phyloP scores from a whole-genome alignment of 2,329 filamentous ascomycete species.

The Exophiala phaeomuriformis region DNA sequence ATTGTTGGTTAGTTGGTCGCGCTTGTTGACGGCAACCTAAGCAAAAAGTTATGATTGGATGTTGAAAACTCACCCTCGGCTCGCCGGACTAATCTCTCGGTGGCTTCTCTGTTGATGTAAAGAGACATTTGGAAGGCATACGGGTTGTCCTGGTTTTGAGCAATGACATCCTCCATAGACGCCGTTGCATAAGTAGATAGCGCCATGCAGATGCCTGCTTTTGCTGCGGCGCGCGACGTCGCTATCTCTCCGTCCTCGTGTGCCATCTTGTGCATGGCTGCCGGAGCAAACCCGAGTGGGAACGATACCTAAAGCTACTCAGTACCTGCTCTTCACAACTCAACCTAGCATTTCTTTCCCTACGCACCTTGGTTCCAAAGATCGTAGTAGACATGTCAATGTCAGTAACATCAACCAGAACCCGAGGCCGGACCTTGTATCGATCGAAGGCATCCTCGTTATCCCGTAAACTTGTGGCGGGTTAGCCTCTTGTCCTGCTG shows the following conservation, averaged over 20 bases:
- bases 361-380: conserved; percentile 34
- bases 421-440: conserved; percentile 41
- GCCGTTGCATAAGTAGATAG: conserved; percentile 44
- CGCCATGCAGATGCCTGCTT: conserved; percentile 41
- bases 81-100: conserved; percentile 36
- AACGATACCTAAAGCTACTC: conserved; percentile 32
- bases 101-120: conserved; percentile 32
- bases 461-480: conserved; percentile 32
- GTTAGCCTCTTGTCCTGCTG: background rate
- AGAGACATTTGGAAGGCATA: conserved; percentile 14
- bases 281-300: conserved; percentile 49
- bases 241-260: conserved; percentile 48
- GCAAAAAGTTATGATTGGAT: background rate
- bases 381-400: conserved; percentile 39
- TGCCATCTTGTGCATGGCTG: conserved; percentile 48
- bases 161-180: conserved; percentile 41
- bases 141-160: conserved; percentile 31
- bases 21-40: background rate
- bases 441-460: conserved; percentile 48
- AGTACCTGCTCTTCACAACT: too few relatives aligned
- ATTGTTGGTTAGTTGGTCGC: background rate
- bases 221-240: conserved; percentile 43
- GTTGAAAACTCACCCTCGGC: conserved; percentile 36
- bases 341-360: too few relatives aligned
- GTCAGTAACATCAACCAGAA: conserved; percentile 34